Evolutionary conservation across 164 flowering plant genomes (phyloP).

Genomic region (Paratinospora sagittata): DNA sequence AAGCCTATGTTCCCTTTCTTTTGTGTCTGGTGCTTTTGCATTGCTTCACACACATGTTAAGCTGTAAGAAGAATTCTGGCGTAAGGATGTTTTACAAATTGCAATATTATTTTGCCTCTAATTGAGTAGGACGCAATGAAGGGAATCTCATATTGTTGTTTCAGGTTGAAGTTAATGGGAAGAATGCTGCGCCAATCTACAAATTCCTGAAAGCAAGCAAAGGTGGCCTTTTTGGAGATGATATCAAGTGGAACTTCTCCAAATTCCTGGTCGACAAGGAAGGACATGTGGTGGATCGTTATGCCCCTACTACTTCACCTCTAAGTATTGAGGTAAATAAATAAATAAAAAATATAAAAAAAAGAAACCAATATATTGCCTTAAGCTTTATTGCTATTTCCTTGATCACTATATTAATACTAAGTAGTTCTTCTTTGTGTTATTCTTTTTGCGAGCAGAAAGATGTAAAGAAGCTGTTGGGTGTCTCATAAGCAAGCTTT

Average conservation of each 20-base stretch:
- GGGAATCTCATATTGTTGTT: not conserved
- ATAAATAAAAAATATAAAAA: too few species aligned
- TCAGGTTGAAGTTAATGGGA: constrained; percentile 73
- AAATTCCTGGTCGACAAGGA: constrained; percentile 69
- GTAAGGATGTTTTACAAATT: too few species aligned
- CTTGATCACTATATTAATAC: not conserved
- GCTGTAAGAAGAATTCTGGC: too few species aligned
- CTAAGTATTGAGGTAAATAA: constrained; percentile 81
- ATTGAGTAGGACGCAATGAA: too few species aligned
- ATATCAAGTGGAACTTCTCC: constrained; percentile 77
- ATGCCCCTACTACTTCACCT: constrained; percentile 81
- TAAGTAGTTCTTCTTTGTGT: not conserved
- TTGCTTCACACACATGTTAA: too few species aligned
- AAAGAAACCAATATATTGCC: not conserved
- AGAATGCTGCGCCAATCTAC: constrained; percentile 55
- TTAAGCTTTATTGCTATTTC: not conserved
- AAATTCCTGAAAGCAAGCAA: constrained; percentile 63
- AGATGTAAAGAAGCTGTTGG: constrained; percentile 44
- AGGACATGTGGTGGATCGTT: constrained; percentile 66
- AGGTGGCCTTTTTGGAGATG: constrained; percentile 58
- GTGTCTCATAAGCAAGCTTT: constrained; percentile 7
- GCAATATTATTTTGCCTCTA: too few species aligned
- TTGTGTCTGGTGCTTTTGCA: too few species aligned
- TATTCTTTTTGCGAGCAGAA: constrained; percentile 27
- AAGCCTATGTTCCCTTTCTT: too few species aligned